A percentile compares a stretch with the other conserved stretches of the same genome.
Conservation (phyloP, 768 basidiomycete genomes). For the Dictyophora rubrovolvata region DNA sequence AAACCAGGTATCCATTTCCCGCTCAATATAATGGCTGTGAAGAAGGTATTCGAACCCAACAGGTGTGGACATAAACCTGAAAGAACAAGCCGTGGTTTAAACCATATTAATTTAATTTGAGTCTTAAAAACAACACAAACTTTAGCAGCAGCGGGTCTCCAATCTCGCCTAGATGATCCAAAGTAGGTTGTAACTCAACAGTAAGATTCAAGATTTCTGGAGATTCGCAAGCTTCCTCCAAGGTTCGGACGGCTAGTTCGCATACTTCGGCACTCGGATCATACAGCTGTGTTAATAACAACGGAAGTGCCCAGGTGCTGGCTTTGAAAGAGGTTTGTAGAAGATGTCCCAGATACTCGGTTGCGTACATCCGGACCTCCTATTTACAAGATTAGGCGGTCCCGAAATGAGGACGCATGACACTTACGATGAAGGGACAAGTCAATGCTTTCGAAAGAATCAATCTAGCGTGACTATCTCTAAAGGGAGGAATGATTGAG, state of each 20-base stretch:
- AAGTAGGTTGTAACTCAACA: constrained; percentile 87
- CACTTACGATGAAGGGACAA: constrained; percentile 72
- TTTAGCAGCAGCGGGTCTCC: constrained; percentile 82
- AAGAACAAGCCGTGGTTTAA: not conserved
- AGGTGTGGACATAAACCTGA: constrained; percentile 88
- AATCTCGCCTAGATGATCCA: constrained; percentile 91
- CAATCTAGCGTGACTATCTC: constrained; percentile 91
- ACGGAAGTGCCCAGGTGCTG: constrained; percentile 79
- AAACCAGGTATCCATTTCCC: constrained; percentile 95
- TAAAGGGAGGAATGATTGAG: constrained; percentile 22
- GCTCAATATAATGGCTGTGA: constrained; percentile 84
- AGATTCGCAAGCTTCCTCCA: constrained; percentile 84
- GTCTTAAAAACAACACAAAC: constrained; percentile 38
- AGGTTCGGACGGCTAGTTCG: constrained; percentile 77
- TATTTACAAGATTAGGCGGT: constrained; percentile 20
- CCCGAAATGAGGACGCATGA: not conserved
- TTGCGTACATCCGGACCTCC: constrained; percentile 85
- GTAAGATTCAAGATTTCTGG: constrained; percentile 79
- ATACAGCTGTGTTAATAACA: constrained; percentile 92
- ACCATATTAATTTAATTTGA: not conserved
- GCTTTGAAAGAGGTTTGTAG: constrained; percentile 54
- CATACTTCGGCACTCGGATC: constrained; percentile 87
- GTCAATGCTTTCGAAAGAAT: constrained; percentile 91
- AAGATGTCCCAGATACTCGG: constrained; percentile 73
- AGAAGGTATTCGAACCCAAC: constrained; percentile 89